Base-by-base conservation (phyloP, 2,329 filamentous ascomycete genomes). In the Diaporthe amygdali region DNA sequence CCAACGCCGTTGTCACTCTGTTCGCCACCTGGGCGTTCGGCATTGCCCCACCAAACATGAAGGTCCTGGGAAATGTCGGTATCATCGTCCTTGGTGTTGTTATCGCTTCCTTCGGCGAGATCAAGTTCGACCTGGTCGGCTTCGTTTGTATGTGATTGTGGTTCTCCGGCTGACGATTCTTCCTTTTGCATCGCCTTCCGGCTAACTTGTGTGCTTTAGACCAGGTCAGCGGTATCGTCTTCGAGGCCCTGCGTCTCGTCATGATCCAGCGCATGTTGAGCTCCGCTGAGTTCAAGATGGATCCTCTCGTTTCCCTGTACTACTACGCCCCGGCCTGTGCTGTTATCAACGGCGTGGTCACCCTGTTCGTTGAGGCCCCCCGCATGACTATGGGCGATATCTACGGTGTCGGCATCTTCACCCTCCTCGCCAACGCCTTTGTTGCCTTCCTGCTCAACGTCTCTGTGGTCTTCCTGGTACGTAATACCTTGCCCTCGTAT, bases 31-130 rank as follows among this genome's bases (percentile, higher is more conserved):
- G 95, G 95, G 85, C 87, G 66, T 90, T 97, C 77, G 93, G 94
- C 71, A 90, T 96, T 70, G 89, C 93, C 30, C 90, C 93, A 67
- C 92, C 93, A 70, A 95, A 94, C 84, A 80, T 95, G 77, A 95
- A 91, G 85, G 92, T 93, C 52, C 90, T 97, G 74, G 88, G 92
- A 80, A 98, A 97, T 79, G 94, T 97, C 73, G 95, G 93, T 44
- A 88, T 95, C 80, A 97, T 98, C 77, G 95, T 97, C 56, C 82
- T 97, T 66, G 95, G 95, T 87, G 94, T 97, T 75, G 86, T 97
- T 74, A 93, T 97, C 78, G 95, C 95, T 51, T 97, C 95, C 1
- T 90, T 96, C 74, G 95, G 95, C 77, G 95, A 97, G 85, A 95
- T 97, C 81, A 91, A 94, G 78, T 97, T 98, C 81, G 92, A 93